These are phyloP conservation scores for Hericium rajendrae DNA, from an alignment of 768 basidiomycete species.

Conservation along the genomic window DNA sequence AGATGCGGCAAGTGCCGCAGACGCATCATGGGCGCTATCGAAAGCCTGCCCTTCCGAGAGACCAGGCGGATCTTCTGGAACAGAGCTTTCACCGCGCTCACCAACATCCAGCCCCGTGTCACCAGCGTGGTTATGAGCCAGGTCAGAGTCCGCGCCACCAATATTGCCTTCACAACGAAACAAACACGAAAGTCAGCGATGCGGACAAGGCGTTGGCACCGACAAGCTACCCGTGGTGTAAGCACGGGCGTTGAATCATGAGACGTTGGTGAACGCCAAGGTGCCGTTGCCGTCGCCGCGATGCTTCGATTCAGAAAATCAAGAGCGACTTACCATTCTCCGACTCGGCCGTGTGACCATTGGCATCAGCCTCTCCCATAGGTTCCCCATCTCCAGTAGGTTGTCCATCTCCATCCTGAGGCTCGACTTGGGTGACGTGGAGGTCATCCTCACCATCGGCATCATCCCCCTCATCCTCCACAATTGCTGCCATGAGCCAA, in stretches of 20 bases:
- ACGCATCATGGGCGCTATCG: constrained; percentile 11
- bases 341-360: background rate
- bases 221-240: background rate
- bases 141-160: constrained; percentile 24
- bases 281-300: constrained; percentile 19
- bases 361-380: background rate
- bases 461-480: constrained; percentile 54
- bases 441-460: constrained; percentile 20
- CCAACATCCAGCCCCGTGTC: constrained; percentile 5
- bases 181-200: constrained; percentile 47
- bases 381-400: background rate
- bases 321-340: constrained; percentile 21
- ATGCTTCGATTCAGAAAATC: background rate
- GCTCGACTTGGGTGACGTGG: constrained; percentile 4
- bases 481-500: constrained; percentile 86
- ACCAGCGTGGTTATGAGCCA: constrained; percentile 17
- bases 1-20: constrained; percentile 1
- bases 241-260: background rate
- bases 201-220: constrained; percentile 30
- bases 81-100: constrained; percentile 8
- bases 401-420: constrained; percentile 2
- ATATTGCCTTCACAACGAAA: constrained; percentile 39
- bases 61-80: constrained; percentile 8
- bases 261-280: constrained; percentile 5
- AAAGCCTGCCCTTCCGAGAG: constrained; percentile 13